These are phyloP conservation scores for Dothistroma pini DNA, from an alignment of 2,329 filamentous ascomycete genomes.

Conservation along the genomic window DNA sequence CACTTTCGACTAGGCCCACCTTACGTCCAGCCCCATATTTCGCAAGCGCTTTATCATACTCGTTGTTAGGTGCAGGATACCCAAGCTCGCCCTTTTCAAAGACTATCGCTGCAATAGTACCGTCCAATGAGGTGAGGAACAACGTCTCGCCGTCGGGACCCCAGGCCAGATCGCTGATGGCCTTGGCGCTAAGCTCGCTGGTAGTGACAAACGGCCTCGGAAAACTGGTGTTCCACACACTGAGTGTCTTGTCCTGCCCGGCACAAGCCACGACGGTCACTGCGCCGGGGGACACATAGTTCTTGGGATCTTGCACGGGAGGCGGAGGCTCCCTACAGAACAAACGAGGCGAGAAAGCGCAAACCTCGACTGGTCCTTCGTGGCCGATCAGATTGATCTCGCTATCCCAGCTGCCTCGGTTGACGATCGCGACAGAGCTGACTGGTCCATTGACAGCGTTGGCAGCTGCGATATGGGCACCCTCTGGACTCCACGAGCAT, in stretches of 20 bases:
- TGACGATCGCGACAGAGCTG: slow-evolving; percentile 93
- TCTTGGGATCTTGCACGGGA: slow-evolving; percentile 47
- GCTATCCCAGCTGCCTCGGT: slow-evolving; percentile 86
- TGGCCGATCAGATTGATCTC: slow-evolving; percentile 98
- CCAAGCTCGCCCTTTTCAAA: slow-evolving; percentile 88
- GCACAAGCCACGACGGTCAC: slow-evolving; percentile 96
- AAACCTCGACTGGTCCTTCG: slow-evolving; percentile 94
- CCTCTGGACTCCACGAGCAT: slow-evolving; percentile 97
- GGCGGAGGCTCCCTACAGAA: slow-evolving; percentile 69
- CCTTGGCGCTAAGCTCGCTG: slow-evolving; percentile 83
- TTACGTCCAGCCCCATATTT: slow-evolving; percentile 88
- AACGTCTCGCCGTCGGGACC: slow-evolving; percentile 84
- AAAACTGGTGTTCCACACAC: slow-evolving; percentile 96
- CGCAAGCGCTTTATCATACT: slow-evolving; percentile 88
- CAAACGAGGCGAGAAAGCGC: slow-evolving; percentile 89
- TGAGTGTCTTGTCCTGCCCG: slow-evolving; percentile 92
- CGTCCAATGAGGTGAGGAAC: slow-evolving; percentile 84
- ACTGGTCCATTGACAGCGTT: slow-evolving; percentile 98
- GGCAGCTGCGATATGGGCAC: slow-evolving; percentile 92
- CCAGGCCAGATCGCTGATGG: slow-evolving; percentile 93
- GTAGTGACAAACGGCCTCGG: slow-evolving; percentile 85
- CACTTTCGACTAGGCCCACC: slow-evolving; percentile 88
- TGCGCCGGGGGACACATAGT: slow-evolving; percentile 44
- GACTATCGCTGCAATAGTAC: slow-evolving; percentile 73
- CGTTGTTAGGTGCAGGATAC: slow-evolving; percentile 77